Conservation (phyloP, 202 grass and related monocot species). For the Zizania palustris region DNA sequence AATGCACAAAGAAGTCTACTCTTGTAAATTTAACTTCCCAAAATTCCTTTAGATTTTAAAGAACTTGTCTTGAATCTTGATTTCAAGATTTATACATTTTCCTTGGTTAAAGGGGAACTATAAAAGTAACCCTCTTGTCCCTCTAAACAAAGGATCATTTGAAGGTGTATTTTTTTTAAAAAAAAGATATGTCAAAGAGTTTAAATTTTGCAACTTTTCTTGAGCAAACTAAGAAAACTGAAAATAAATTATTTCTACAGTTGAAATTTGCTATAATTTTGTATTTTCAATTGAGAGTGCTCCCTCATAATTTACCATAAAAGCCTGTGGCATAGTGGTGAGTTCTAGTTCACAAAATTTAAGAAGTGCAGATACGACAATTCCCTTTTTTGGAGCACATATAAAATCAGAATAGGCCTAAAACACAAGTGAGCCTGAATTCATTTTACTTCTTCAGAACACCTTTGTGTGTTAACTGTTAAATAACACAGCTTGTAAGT, state of each 20-base stretch:
- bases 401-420: constrained; percentile 7
- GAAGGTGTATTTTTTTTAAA: too few species aligned
- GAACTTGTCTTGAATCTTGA: background rate
- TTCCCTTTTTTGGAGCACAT: background rate
- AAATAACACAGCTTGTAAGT: background rate
- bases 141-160: background rate
- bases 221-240: too few species aligned
- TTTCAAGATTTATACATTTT: constrained; percentile 2
- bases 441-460: constrained; percentile 22
- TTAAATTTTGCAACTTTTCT: too few species aligned
- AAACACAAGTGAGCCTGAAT: constrained; percentile 2
- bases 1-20: background rate
- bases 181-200: too few species aligned
- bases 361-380: background rate
- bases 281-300: constrained; percentile 6
- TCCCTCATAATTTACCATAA: background rate
- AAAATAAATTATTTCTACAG: background rate
- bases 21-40: background rate
- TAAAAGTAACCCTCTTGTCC: background rate
- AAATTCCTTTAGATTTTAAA: constrained; percentile 17
- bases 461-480: constrained; percentile 14
- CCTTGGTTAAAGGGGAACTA: constrained; percentile 7
- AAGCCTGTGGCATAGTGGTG: background rate
- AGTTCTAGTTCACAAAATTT: constrained; percentile 35
- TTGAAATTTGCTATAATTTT: constrained; percentile 4